Evolutionary conservation across 139 green algal genomes (phyloP).

Genomic region (Chlorella ohadii): DNA sequence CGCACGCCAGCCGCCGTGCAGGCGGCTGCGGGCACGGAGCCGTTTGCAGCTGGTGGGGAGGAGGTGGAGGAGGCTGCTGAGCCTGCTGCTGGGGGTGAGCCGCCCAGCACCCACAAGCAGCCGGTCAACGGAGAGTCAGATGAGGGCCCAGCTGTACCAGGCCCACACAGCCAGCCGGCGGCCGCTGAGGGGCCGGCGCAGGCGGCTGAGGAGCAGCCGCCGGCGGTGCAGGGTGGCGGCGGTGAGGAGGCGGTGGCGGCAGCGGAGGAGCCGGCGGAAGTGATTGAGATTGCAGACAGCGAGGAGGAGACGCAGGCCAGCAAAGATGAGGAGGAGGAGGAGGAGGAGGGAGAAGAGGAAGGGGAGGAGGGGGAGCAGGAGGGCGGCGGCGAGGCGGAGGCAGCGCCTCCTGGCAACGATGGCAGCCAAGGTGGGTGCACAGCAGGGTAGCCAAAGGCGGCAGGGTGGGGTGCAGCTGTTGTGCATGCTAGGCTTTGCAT

Average conservation of each 20-base stretch:
- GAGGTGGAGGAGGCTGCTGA: too few species aligned
- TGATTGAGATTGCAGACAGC: background rate
- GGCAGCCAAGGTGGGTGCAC: slow-evolving; percentile 25
- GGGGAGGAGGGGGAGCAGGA: background rate
- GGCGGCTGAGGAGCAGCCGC: background rate
- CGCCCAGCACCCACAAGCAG: too few species aligned
- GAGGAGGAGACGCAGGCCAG: background rate
- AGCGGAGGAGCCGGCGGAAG: background rate
- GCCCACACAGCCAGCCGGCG: background rate
- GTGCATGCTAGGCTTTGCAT: too few species aligned
- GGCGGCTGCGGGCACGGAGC: too few species aligned
- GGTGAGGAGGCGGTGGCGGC: background rate
- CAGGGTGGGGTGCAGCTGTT: background rate
- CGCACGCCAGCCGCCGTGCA: too few species aligned
- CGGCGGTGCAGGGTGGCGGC: background rate
- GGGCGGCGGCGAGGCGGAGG: background rate
- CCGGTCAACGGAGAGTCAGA: too few species aligned
- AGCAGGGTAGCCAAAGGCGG: background rate
- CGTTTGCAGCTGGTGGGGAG: too few species aligned
- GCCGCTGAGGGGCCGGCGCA: background rate
- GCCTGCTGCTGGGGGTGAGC: too few species aligned
- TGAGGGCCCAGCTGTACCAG: background rate
- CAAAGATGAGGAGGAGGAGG: background rate
- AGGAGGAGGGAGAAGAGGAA: background rate
- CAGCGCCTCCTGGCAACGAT: background rate